Conservation (phyloP, 2,329 filamentous ascomycete genomes). For the Ophiostoma tasmaniense region DNA sequence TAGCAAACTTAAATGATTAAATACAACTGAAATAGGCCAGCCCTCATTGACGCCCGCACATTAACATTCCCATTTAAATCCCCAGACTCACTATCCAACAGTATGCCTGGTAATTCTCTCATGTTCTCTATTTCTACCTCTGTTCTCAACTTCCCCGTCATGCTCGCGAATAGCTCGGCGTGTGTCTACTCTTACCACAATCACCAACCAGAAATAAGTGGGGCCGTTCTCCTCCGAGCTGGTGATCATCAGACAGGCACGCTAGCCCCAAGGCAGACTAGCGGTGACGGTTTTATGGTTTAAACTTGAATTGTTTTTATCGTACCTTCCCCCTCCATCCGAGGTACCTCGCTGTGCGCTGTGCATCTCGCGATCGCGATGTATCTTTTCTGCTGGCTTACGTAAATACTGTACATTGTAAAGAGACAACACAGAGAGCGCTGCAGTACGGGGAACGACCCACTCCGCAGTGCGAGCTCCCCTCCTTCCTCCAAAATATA, state of each 20-base stretch:
- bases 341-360: background rate
- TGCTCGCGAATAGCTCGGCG: background rate
- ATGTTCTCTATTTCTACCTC: background rate
- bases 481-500: conserved; percentile 8
- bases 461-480: background rate
- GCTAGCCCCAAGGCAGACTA: conserved; percentile 11
- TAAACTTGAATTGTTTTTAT: background rate
- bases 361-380: background rate
- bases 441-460: background rate
- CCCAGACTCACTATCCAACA: background rate
- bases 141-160: background rate
- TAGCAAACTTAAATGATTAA: background rate
- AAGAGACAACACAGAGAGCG: too few species aligned
- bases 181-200: background rate
- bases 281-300: background rate
- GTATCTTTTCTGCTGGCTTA: background rate
- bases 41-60: background rate
- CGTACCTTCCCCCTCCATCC: background rate
- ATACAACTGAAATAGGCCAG: background rate
- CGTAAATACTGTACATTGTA: background rate
- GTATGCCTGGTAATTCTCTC: background rate
- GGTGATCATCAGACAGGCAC: conserved; percentile 10
- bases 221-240: conserved; percentile 19
- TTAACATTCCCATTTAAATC: background rate
- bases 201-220: conserved; percentile 6